Percentiles rank a stretch among this genome's conserved stretches.
Evolutionary conservation across 2,329 filamentous ascomycete genomes (phyloP).

Genomic region (Xylariaceae sp.): DNA sequence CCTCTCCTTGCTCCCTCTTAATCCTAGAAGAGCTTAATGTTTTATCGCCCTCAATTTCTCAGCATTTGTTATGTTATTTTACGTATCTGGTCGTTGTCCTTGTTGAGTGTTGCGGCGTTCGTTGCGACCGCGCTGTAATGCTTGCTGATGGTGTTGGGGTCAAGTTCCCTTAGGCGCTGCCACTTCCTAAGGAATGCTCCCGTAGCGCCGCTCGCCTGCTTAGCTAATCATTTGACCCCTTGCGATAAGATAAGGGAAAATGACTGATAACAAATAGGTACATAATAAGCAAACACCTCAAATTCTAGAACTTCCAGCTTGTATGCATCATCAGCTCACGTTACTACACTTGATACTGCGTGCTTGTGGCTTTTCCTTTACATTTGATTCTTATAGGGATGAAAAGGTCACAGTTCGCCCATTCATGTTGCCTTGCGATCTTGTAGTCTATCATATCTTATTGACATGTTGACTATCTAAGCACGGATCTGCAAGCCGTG

Average conservation of each 20-base stretch:
- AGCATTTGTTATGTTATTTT: conserved; percentile 16
- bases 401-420: no score
- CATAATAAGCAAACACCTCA: no score
- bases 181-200: conserved; percentile 28
- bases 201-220: conserved; percentile 28
- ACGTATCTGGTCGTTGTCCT: conserved; percentile 16
- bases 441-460: conserved; percentile 16
- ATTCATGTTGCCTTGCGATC: not conserved
- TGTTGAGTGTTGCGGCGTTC: conserved; percentile 9
- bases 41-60: conserved; percentile 11
- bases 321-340: no score
- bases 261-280: no score
- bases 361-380: no score
- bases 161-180: conserved; percentile 32
- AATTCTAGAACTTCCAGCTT: no score
- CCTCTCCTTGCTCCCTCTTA: conserved; percentile 4
- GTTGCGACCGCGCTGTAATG: conserved; percentile 16
- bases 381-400: no score
- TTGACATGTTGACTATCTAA: conserved; percentile 33
- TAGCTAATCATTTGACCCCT: conserved; percentile 31
- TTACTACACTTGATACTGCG: no score
- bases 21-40: not conserved
- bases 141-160: conserved; percentile 34
- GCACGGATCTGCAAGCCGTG: not conserved
- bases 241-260: conserved; percentile 33